phyloP scores from a whole-genome alignment of 2,329 filamentous ascomycete species.

The Fusarium neocosmosporiellum region DNA sequence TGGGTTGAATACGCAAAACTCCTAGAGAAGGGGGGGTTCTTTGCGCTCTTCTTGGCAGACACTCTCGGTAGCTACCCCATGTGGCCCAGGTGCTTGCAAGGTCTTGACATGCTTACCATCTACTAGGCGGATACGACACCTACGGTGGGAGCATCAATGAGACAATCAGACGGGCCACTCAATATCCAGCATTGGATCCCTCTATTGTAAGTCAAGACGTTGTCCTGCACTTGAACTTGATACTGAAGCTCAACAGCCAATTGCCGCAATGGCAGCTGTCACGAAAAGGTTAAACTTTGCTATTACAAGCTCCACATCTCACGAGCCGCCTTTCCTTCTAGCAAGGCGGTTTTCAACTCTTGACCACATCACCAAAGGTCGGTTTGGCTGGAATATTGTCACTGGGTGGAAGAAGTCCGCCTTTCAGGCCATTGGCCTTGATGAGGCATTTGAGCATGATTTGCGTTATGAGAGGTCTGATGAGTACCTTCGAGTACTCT shows the following conservation, averaged over 20 bases:
- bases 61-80: background rate
- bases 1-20: conserved; percentile 8
- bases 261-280: conserved; percentile 6
- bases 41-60: background rate
- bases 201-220: background rate
- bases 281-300: background rate
- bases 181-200: background rate
- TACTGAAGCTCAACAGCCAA: background rate
- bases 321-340: conserved; percentile 1
- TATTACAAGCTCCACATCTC: background rate
- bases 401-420: conserved; percentile 9
- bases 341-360: conserved; percentile 8
- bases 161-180: background rate
- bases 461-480: conserved; percentile 1
- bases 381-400: conserved; percentile 12
- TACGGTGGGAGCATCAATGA: conserved; percentile 7
- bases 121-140: background rate
- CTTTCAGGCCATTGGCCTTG: conserved; percentile 4
- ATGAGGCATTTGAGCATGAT: conserved; percentile 2
- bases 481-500: background rate
- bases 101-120: background rate
- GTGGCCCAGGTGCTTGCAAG: rapidly evolving
- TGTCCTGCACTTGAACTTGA: no score
- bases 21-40: background rate
- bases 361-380: conserved; percentile 2